A percentile compares a stretch with the other conserved stretches of the same genome.
phyloP scores from a whole-genome alignment of 1,139 yeast genomes.

The Hansenula sp. region DNA sequence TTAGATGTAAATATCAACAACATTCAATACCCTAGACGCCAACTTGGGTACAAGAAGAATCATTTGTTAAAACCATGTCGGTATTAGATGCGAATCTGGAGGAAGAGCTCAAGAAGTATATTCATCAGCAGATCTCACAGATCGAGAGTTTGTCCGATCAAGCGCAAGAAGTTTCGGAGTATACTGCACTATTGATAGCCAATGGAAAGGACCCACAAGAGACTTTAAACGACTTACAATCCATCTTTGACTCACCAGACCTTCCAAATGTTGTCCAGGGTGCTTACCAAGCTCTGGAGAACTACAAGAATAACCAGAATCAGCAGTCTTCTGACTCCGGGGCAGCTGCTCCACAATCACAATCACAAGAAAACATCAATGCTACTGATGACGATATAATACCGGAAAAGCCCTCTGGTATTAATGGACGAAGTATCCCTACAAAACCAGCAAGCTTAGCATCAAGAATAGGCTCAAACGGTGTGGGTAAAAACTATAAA shows the following conservation, averaged over 20 bases:
- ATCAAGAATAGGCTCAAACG: constrained; percentile 4
- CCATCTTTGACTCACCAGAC: constrained; percentile 61
- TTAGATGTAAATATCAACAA: background rate
- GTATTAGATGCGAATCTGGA: constrained; percentile 24
- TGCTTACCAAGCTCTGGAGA: constrained; percentile 53
- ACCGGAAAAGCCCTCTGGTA: background rate
- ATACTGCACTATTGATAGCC: constrained; percentile 65
- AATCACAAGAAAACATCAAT: constrained; percentile 1
- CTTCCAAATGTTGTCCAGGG: constrained; percentile 42
- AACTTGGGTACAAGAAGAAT: background rate
- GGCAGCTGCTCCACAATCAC: constrained; percentile 3
- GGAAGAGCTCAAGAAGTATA: constrained; percentile 29
- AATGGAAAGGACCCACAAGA: constrained; percentile 65
- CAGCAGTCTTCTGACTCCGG: no score
- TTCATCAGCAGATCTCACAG: constrained; percentile 28
- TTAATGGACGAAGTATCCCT: constrained; percentile 11
- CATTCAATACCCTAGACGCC: background rate
- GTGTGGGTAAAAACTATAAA: constrained; percentile 20
- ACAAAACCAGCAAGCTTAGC: constrained; percentile 18
- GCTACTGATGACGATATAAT: constrained; percentile 1
- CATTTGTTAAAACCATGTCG: constrained; percentile 19
- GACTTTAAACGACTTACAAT: constrained; percentile 59
- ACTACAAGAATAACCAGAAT: constrained; percentile 26
- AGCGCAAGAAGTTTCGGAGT: constrained; percentile 76
- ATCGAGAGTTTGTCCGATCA: constrained; percentile 50